Conservation (phyloP, 208 protist genomes). For the Vickermania spadyakhi region DNA sequence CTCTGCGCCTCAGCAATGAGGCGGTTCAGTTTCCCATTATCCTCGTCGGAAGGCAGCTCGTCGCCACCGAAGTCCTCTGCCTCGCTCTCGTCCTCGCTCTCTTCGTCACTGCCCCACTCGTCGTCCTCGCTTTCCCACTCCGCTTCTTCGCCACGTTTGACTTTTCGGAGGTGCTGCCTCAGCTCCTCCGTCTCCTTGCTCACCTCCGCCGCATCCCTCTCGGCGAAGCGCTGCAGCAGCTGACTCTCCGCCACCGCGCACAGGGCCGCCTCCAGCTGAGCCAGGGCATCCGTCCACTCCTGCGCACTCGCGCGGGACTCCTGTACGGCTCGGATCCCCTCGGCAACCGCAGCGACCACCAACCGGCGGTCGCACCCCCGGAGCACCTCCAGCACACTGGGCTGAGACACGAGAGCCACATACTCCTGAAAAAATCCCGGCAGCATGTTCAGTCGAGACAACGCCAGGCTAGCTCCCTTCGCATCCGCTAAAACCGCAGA, state of each 20-base stretch:
- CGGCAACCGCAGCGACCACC: slow-evolving; percentile 40
- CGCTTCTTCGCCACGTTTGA: slow-evolving; percentile 4
- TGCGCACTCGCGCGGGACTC: slow-evolving; percentile 5
- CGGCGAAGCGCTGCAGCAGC: slow-evolving; percentile 30
- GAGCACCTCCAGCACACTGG: slow-evolving; percentile 17
- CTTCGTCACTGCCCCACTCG: slow-evolving; percentile 2
- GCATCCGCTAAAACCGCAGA: slow-evolving; percentile 55
- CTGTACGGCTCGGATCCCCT: slow-evolving; percentile 8
- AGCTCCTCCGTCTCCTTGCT: slow-evolving; percentile 9
- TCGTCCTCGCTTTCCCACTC: slow-evolving; percentile 18
- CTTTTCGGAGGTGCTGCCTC: background rate
- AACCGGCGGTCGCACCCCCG: slow-evolving; percentile 67
- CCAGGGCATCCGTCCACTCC: slow-evolving; percentile 7
- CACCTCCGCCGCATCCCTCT: slow-evolving; percentile 13
- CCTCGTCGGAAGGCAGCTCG: slow-evolving; percentile 13
- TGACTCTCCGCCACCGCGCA: slow-evolving; percentile 33
- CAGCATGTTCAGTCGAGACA: slow-evolving; percentile 24
- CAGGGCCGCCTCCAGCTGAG: slow-evolving; percentile 28
- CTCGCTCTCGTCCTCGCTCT: slow-evolving; percentile 28
- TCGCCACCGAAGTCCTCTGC: slow-evolving; percentile 25
- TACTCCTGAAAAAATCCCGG: slow-evolving; percentile 50
- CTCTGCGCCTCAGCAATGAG: slow-evolving; percentile 32
- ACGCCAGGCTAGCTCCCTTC: slow-evolving; percentile 54
- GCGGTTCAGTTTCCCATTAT: slow-evolving; percentile 18
- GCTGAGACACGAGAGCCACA: slow-evolving; percentile 19